Evolutionary conservation across 805 yeast genomes (phyloP), one percentile per base, ranked within the genome.

Genomic region (Candida khao-thaluensis): DNA sequence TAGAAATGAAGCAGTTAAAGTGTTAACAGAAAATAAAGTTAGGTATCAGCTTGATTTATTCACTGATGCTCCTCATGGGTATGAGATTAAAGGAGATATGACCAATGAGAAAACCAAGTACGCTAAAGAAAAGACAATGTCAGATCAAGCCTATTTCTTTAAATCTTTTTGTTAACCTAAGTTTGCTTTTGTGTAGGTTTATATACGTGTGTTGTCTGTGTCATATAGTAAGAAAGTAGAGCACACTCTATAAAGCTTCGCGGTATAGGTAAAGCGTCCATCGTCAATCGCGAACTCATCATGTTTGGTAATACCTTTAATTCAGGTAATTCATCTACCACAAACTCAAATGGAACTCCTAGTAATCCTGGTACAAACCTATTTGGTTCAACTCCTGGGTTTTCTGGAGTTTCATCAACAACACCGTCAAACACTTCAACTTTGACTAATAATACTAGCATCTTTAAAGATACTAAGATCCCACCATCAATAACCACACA

Each of bases 21-120:
- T 69, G 44, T 71, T 83, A 62, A 41, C 37, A 10, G 32, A 63
- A 42, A 75, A 74, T 48, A 70, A 69, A 38, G 76, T 76, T 26
- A 67, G 67, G 28, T 87, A 73, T 62, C 79, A 76, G 59, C 45
- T 81, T 12, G 76, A 77, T 39, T 52, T 84, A 32, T 81, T 75
- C 57, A 54, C 79, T 21, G 82, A 82, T 39, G 81, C 74, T 16
- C 23, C 56, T 4, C 96, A 89, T 57, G 96, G 96, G 0, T 88
- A 69, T 59, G 76, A 91, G 14, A 78, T 75, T 27, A 82, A 84
- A 61, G 95, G 93, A 40, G 31, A 87, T 56, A 46, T 72, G 23
- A 46, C 63, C 7, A 62, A 66, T 43, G 81, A 81, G 12, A 57
- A 47, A 17, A 75, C 74, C 41, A 67, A 57, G 49, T 79, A 79